Evolutionary conservation across 805 yeast genomes (phyloP), one percentile per base, ranked within the genome.

Genomic region (Ogataea populi-albae): DNA sequence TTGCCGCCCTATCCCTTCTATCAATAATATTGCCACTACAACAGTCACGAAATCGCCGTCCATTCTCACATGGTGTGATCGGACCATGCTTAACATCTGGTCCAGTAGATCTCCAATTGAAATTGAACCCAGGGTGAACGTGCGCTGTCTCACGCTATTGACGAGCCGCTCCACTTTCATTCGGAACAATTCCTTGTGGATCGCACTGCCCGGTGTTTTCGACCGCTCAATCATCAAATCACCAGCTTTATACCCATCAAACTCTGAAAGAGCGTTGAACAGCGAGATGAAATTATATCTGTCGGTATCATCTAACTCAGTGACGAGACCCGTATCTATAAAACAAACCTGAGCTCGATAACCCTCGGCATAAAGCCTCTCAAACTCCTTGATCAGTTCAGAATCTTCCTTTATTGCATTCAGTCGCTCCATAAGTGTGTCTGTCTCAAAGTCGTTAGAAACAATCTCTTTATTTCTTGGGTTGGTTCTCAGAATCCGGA

Each of bases 21-120:
- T 65, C 37, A 93, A 67, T 36, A 93, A 64, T 17, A 93, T 88
- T 1, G 98, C 96, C 21, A 93, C 87, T n/a, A 93, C 83, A 17
- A 93, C 96, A 20, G 95, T 87, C 27, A 93, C 80, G 55, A 93
- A 93, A 60, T 93, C 98, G 5, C 95, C 94, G 55, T 93, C 99
- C 95, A 93, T 85, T 54, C 96, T 73, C 16, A 93, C 98, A 60
- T 93, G 99, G 59, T 93, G 98, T 8, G 69, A 66, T 43, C 98
- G 69, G 14, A 93, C 98, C 97, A 93, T 88, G 3, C 80, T 69
- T 40, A 93, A 69, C 71, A 91, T 89, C 52, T 79, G 83, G 48
- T 87, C 93, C 38, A 93, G 67, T 38, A 93, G 66, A 52, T 89
- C 97, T 4, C 98, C 97, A 44, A 93, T 86, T 23, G 91, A 84